These are phyloP conservation scores for Boletus fagicola DNA, from an alignment of 768 basidiomycete species.

Conservation along the genomic window DNA sequence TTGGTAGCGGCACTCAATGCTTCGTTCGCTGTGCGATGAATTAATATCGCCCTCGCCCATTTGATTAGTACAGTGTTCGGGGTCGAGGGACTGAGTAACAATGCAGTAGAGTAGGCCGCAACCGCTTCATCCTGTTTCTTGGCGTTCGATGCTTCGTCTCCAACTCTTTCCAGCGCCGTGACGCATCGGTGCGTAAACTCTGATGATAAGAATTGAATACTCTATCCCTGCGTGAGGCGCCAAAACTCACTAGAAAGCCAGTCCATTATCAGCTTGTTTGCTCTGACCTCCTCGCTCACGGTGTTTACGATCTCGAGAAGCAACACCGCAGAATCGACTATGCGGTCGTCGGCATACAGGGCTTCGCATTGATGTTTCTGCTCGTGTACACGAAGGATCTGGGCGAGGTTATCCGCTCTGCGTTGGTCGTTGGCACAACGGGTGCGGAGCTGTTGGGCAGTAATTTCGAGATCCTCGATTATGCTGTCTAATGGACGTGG, in stretches of 20 bases:
- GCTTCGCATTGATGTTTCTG: too few species aligned
- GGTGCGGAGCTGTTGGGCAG: neutral
- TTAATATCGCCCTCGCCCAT: neutral
- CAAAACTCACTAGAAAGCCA: neutral
- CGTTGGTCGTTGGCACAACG: neutral
- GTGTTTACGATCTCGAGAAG: neutral
- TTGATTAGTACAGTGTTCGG: neutral
- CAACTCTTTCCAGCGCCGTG: neutral
- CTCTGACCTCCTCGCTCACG: neutral
- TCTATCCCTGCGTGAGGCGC: neutral
- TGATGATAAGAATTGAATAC: neutral
- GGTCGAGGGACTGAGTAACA: neutral
- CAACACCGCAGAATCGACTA: neutral
- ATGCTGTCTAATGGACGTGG: neutral
- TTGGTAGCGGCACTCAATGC: neutral
- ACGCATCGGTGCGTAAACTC: neutral
- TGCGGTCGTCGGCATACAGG: too few species aligned
- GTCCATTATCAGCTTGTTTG: neutral
- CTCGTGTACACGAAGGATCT: neutral
- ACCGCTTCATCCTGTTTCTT: neutral
- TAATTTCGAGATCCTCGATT: neutral
- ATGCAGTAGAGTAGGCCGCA: too few species aligned
- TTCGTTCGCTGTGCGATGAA: neutral
- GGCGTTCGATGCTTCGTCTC: neutral
- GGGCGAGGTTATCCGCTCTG: neutral